phyloP scores from a whole-genome alignment of 2,329 filamentous ascomycete species.

The Ascochyta lentis region DNA sequence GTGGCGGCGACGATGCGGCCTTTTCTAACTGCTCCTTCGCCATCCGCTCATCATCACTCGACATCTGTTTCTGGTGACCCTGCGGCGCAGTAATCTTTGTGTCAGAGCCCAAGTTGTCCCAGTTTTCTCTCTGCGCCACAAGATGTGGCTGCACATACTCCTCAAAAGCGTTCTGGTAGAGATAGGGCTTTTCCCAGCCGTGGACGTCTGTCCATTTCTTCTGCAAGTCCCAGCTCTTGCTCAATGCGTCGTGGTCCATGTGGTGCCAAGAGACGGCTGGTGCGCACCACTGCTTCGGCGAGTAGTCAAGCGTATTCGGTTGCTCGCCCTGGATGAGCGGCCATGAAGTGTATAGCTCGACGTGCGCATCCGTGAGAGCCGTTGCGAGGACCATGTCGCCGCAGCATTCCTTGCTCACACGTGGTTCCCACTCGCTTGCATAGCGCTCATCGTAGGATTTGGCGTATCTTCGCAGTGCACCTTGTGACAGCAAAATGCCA shows the following conservation, averaged over 20 bases:
- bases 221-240: conserved; percentile 41
- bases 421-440: conserved; percentile 41
- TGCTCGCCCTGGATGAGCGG: conserved; percentile 55
- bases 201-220: conserved; percentile 41
- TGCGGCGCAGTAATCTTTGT: conserved; percentile 26
- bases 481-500: conserved; percentile 52
- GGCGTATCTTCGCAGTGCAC: conserved; percentile 46
- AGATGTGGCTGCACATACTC: conserved; percentile 42
- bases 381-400: conserved; percentile 47
- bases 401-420: conserved; percentile 45
- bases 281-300: conserved; percentile 50
- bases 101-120: conserved; percentile 44
- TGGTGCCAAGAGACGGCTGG: conserved; percentile 51
- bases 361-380: conserved; percentile 43
- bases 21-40: conserved; percentile 18
- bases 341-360: conserved; percentile 48
- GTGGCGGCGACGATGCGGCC: not conserved
- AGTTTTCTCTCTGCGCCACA: conserved; percentile 33
- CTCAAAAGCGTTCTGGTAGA: conserved; percentile 44
- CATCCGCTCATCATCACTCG: conserved; percentile 14
- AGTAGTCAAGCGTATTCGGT: conserved; percentile 50
- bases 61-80: conserved; percentile 23
- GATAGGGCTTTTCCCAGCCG: conserved; percentile 43
- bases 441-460: conserved; percentile 43
- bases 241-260: conserved; percentile 31